Evolutionary conservation across 257 asterid species (phyloP).

Genomic region (Penstemon barbatus): DNA sequence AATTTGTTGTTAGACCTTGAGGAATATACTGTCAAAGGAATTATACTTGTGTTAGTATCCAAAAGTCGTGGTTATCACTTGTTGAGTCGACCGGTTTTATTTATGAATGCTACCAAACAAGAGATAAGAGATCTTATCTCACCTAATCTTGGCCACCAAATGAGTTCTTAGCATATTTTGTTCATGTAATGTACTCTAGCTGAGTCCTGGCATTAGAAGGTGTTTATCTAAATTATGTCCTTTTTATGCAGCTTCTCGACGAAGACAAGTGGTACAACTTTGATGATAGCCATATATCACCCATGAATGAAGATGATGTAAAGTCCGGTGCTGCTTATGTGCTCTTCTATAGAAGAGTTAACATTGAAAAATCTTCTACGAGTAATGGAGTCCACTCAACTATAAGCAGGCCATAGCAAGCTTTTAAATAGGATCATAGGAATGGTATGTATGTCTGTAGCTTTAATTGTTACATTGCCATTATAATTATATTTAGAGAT

Average conservation of each 20-base stretch:
- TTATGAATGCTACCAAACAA: too few relatives aligned
- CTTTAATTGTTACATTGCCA: conserved; percentile 24
- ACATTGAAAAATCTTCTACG: conserved; percentile 52
- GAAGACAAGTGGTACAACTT: conserved; percentile 97
- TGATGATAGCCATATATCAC: conserved; percentile 87
- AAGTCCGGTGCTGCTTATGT: conserved; percentile 95
- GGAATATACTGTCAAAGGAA: too few relatives aligned
- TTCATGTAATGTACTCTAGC: too few relatives aligned
- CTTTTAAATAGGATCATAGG: neutral
- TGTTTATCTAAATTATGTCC: neutral
- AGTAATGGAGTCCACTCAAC: conserved; percentile 55
- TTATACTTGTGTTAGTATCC: too few relatives aligned
- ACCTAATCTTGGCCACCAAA: too few relatives aligned
- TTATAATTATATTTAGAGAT: conserved; percentile 26
- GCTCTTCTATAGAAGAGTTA: conserved; percentile 84
- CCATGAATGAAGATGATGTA: conserved; percentile 86
- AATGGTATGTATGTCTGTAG: conserved; percentile 33
- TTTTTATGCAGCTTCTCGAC: conserved; percentile 70
- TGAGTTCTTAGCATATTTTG: too few relatives aligned
- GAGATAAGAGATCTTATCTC: too few relatives aligned
- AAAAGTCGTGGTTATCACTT: too few relatives aligned
- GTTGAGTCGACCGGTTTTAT: too few relatives aligned
- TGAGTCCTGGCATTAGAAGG: neutral
- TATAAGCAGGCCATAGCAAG: conserved; percentile 34
- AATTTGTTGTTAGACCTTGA: too few relatives aligned